Evolutionary conservation across 2,329 filamentous ascomycete species (phyloP).

Genomic region (Geoglossum cookeanum): DNA sequence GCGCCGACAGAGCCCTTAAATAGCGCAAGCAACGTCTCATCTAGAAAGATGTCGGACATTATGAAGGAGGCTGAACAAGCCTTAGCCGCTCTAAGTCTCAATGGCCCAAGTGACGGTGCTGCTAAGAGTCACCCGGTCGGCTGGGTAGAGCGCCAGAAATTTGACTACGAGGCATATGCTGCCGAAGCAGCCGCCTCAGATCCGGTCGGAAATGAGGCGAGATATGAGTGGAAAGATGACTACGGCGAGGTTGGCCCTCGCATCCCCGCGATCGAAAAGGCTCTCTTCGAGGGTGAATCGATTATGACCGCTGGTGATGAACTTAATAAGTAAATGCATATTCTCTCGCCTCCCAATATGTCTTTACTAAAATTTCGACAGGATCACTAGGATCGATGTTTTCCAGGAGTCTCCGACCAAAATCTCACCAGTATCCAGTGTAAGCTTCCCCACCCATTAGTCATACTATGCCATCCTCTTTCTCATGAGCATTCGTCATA

Average conservation of each 20-base stretch:
- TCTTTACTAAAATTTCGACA: slow-evolving; percentile 18
- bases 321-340: slow-evolving; percentile 38
- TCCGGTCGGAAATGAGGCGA: slow-evolving; percentile 31
- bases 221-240: slow-evolving; percentile 75
- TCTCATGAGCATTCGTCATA: slow-evolving; percentile 9
- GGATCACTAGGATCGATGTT: slow-evolving; percentile 36
- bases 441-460: not conserved
- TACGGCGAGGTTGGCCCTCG: slow-evolving; percentile 68
- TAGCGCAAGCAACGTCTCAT: no score
- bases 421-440: slow-evolving; percentile 26
- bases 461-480: not conserved
- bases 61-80: not conserved
- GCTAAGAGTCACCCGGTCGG: slow-evolving; percentile 17
- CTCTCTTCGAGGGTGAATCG: slow-evolving; percentile 47
- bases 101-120: not conserved
- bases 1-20: not conserved
- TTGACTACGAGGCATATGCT: slow-evolving; percentile 20
- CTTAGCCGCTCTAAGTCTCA: not conserved
- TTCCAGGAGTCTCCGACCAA: slow-evolving; percentile 35
- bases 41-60: not conserved
- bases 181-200: slow-evolving; percentile 7
- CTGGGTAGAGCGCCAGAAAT: slow-evolving; percentile 20
- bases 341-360: slow-evolving; percentile 18
- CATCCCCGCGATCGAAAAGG: slow-evolving; percentile 48
- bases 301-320: slow-evolving; percentile 37